Base-by-base conservation (phyloP, 2,329 filamentous ascomycete species). In the Claviceps capensis region DNA sequence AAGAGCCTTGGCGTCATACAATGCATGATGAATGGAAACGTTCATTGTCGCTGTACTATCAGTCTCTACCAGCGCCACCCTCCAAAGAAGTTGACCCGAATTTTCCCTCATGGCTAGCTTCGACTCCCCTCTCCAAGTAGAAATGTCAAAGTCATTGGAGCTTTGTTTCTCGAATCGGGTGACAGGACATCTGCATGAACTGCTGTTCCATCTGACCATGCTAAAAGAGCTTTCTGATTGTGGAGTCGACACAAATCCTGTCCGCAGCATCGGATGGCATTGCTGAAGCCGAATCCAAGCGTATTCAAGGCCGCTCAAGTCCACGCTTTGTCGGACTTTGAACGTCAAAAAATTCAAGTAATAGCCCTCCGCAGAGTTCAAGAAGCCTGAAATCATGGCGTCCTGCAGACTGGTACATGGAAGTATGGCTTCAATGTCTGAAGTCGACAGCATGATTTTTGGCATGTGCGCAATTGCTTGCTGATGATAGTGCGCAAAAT, bases 1-100 rank as follows among this genome's bases (percentile, higher is more conserved):
- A 11, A 96, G 69, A 8, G 88, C 89, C 42, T 80, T 74, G 0
- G 88, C 90, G 68, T 96, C 90, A 58, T 94, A 96, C 0, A 96
- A 70, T 0, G 86, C 86, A 67, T 96, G 90, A 56, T 94, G 85
- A 2, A 88, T 73, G 1, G 71, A 63, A 4, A 81, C 56, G 47
- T 75, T 68, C 65, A 77, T 72, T 2, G 48, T 59, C 4, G 55
- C 38, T 1, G 50, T 45, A 0, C 55, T 48, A 0, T 60, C 51
- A 0, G 55, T 45, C 2, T 70, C 57, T 0, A 74, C 61, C 1
- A 88, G 47, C 0, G 69, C 67, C 19, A 87, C 64, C 13, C 69
- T 69, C 88, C 88, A 94, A 0, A 80, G 78, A 0, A 81, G 81
- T 0, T 63, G 55, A 43, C 80, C 69, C 3, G 85, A 62, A 9